Evolutionary conservation across 2,329 filamentous ascomycete species (phyloP), one percentile per base, ranked within the genome.

Genomic region (Gaeumannomyces sp.): DNA sequence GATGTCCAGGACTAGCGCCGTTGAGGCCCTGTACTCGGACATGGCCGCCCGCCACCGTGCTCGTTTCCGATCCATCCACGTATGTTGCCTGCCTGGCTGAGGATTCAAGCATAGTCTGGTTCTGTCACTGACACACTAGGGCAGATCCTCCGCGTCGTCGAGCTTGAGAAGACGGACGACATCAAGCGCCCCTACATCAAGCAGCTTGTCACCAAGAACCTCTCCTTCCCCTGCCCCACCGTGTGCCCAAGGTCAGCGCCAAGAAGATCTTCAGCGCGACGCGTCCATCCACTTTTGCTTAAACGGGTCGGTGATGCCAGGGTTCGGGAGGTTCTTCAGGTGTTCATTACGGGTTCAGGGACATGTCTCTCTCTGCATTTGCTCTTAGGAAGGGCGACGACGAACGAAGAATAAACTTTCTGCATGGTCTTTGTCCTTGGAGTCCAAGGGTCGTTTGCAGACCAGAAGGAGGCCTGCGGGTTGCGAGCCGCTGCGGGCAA

Each of bases 121-220:
- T 50, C 16, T 50, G 16, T 16, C 22, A 53, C 73, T 78, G 68
- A 76, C 75, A 67, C 27, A 56, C 11, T 28, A 58, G 25, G 31
- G 13, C 73, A 98, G 94, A 94, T 99, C 81, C 92, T 99, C 80
- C 96, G 96, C 83, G 94, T 99, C 75, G 90, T 97, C 76, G 95
- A 99, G 85, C 81, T 99, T 77, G 90, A 96, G 86, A 97, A 97
- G 89, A 85, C 82, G 77, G 92, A 93, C 73, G 92, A 95, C 79
- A 85, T 99, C 85, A 95, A 94, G 86, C 92, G 95, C 81, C 94
- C 95, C 73, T 99, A 99, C 89, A 96, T 99, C 87, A 96, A 93
- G 88, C 95, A 99, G 85, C 92, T 99, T 80, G 83, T 96, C 79
- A 83, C 86, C 82, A 98, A 98, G 90, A 80, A 88, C 82, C 91